Base-by-base conservation (phyloP, 768 basidiomycete species). In the Suillus decipiens region DNA sequence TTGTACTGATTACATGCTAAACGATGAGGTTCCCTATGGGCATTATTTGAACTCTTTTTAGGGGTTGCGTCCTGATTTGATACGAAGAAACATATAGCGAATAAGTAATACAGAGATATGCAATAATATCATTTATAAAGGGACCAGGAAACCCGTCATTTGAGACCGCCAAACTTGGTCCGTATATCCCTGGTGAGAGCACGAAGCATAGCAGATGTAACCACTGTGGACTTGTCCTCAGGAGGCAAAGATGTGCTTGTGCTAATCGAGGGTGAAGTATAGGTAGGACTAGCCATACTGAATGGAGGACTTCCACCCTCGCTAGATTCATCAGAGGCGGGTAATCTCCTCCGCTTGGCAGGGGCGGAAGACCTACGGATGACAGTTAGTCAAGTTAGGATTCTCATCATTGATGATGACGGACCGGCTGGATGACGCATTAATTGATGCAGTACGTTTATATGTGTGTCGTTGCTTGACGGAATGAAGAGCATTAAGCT, bases 141-240 rank as follows among this genome's bases (percentile, higher is more conserved):
- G n/a, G 7, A 53, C 34, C 15, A 48, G n/a, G 33, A 28, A 19
- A 31, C 1, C 17, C 11, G 5, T 41, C 39, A 57, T 57, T 3
- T 28, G 39, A 11, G 39, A 59, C 24, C 24, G 19, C 75, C 69
- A 70, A 75, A 75, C 67, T 71, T 75, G 60, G 69, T 59, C 37
- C 75, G 72, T 48, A 75, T 65, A 47, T 76, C 70, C 41, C 64
- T 72, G 50, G 74, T 71, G 58, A 75, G 34, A 5, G 72, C 71
- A 41, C 86, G 84, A 56, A 90, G 71, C 89, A 90, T 90, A 17
- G 85, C 84, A 31, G 86, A 76, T 2, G 88, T 89, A 41, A 89
- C 81, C 22, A 76, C 64, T 19, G 81, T 76, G 55, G 72, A 57
- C 17, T 50, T 64, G 39, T 74, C 76, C 11, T 78, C 74, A 34